These are phyloP conservation scores for Phaeophleospora eucalypticola DNA, from an alignment of 2,329 filamentous ascomycete species.

Conservation along the genomic window DNA sequence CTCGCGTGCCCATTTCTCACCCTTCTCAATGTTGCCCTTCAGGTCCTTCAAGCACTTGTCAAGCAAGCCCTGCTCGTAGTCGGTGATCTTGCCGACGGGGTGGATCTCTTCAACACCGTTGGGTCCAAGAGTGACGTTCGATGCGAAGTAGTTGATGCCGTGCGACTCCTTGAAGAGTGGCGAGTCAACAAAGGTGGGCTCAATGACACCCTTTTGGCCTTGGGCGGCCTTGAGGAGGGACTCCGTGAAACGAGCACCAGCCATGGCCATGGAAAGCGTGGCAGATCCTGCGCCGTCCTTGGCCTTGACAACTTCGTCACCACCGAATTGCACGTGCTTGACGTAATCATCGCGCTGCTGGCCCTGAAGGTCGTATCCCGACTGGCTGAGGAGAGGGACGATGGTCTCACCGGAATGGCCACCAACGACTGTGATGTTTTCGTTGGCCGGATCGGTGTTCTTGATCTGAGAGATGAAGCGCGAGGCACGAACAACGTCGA, in stretches of 20 bases:
- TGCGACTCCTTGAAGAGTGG: slow-evolving; percentile 92
- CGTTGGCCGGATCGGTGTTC: slow-evolving; percentile 80
- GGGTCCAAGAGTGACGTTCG: slow-evolving; percentile 91
- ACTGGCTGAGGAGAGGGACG: slow-evolving; percentile 94
- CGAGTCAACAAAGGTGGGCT: slow-evolving; percentile 96
- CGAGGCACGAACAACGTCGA: slow-evolving; percentile 95
- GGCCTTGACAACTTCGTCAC: slow-evolving; percentile 98
- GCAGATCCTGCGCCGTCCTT: slow-evolving; percentile 97
- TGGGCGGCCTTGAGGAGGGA: slow-evolving; percentile 86
- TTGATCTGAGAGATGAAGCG: slow-evolving; percentile 97
- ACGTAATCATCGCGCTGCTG: slow-evolving; percentile 71
- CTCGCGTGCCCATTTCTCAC: slow-evolving; percentile 62
- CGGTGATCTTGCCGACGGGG: slow-evolving; percentile 78
- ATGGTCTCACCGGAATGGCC: slow-evolving; percentile 98
- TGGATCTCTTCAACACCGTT: slow-evolving; percentile 93
- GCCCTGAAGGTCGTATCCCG: slow-evolving; percentile 78
- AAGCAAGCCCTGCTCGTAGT: slow-evolving; percentile 83
- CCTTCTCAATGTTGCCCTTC: slow-evolving; percentile 94
- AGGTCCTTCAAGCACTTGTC: slow-evolving; percentile 79
- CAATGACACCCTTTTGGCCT: slow-evolving; percentile 90
- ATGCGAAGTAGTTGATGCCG: slow-evolving; percentile 95
- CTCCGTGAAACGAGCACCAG: slow-evolving; percentile 80
- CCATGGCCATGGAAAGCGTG: slow-evolving; percentile 98
- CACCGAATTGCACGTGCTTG: slow-evolving; percentile 96
- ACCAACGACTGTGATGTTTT: slow-evolving; percentile 94